These are phyloP conservation scores for Metschnikowia gelsemii DNA, from an alignment of 805 yeast species.

Conservation along the genomic window DNA sequence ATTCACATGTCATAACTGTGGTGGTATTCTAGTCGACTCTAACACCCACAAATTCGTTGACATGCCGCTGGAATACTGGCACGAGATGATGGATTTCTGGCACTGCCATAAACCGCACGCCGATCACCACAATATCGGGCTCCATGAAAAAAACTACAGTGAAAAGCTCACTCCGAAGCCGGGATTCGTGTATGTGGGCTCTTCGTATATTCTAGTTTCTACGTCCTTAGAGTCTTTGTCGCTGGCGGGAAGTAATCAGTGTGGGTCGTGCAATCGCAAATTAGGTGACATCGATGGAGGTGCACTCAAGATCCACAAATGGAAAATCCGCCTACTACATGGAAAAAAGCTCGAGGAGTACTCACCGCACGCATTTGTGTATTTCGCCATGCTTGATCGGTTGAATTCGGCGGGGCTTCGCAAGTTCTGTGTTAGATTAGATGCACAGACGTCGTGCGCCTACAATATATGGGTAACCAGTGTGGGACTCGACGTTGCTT, in stretches of 20 bases:
- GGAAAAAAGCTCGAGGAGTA: slow-evolving; percentile 16
- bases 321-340: slow-evolving; percentile 46
- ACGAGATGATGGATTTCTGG: slow-evolving; percentile 96
- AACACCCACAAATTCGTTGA: slow-evolving; percentile 44
- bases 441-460: slow-evolving; percentile 14
- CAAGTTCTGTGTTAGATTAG: slow-evolving; percentile 26
- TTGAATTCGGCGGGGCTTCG: slow-evolving; percentile 40
- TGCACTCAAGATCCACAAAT: slow-evolving; percentile 46
- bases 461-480: slow-evolving; percentile 38
- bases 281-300: slow-evolving; percentile 42
- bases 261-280: slow-evolving; percentile 35
- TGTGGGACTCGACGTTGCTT: slow-evolving; percentile 33
- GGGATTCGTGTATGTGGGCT: slow-evolving; percentile 51
- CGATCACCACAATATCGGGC: slow-evolving; percentile 14
- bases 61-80: slow-evolving; percentile 92
- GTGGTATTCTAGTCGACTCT: slow-evolving; percentile 29
- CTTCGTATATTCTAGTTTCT: slow-evolving; percentile 52
- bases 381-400: slow-evolving; percentile 33
- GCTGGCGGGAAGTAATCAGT: slow-evolving; percentile 24
- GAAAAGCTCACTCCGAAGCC: slow-evolving; percentile 46
- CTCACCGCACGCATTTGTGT: slow-evolving; percentile 22
- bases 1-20: slow-evolving; percentile 36
- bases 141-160: slow-evolving; percentile 25
- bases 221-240: no score
- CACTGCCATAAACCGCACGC: slow-evolving; percentile 82